Percentiles rank a stretch among this genome's conserved stretches.
These are phyloP conservation scores for Ceriops tagal DNA, from an alignment of 345 rosid species.

Conservation along the genomic window DNA sequence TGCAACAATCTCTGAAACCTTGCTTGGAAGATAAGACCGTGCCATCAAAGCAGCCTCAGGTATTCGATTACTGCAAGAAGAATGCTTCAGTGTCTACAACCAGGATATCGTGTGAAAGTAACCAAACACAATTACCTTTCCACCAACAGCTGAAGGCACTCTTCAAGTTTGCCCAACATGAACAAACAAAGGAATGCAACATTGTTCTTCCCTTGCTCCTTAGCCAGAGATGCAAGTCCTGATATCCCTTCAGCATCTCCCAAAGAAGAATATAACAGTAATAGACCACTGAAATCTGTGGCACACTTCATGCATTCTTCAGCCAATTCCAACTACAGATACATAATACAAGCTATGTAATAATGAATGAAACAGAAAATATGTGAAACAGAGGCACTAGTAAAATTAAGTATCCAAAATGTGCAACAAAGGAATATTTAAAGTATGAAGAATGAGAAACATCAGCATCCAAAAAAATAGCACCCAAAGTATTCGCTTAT, in stretches of 20 bases:
- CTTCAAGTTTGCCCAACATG: constrained; percentile 92
- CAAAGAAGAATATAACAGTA: constrained; percentile 88
- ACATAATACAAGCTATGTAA: constrained; percentile 8
- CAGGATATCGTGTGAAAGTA: constrained; percentile 10
- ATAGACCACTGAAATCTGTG: constrained; percentile 90
- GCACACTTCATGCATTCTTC: constrained; percentile 95
- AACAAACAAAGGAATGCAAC: constrained; percentile 91
- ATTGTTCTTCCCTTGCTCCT: constrained; percentile 95
- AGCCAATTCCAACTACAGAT: constrained; percentile 88
- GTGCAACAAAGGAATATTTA: not conserved
- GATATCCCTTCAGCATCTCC: constrained; percentile 94
- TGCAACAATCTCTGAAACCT: constrained; percentile 89
- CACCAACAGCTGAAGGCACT: constrained; percentile 85
- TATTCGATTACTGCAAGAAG: constrained; percentile 78
- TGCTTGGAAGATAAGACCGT: constrained; percentile 96
- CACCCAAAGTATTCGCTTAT: not conserved
- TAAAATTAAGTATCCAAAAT: not conserved
- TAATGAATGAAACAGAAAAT: not conserved
- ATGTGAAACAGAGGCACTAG: not conserved
- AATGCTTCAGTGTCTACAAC: constrained; percentile 21
- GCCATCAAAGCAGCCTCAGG: constrained; percentile 99
- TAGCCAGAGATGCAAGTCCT: constrained; percentile 77
- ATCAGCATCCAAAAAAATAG: not conserved
- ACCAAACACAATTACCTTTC: constrained; percentile 57
- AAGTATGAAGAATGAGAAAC: not conserved